Percentiles rank a stretch among this genome's conserved stretches.
Conservation (phyloP, 2,329 filamentous ascomycete genomes). For the Penicillium sp. region DNA sequence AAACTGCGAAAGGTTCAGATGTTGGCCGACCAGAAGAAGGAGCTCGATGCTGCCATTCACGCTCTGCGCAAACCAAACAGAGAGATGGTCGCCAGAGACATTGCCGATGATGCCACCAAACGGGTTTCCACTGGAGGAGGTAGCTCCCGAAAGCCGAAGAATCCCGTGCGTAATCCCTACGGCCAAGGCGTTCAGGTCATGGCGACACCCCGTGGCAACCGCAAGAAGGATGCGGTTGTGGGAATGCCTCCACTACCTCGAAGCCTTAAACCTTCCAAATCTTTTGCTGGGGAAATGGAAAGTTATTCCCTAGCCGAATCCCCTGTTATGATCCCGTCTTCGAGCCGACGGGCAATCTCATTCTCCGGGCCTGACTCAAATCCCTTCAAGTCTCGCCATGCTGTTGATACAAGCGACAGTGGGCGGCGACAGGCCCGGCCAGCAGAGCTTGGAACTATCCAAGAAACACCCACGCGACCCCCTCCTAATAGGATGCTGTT, state of each 20-base stretch:
- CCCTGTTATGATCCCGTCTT: slow-evolving; percentile 34
- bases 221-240: slow-evolving; percentile 31
- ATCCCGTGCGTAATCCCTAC: slow-evolving; percentile 42
- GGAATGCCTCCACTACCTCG: slow-evolving; percentile 30
- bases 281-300: slow-evolving; percentile 29
- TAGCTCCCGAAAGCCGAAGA: slow-evolving; percentile 40
- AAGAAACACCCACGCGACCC: slow-evolving; percentile 44
- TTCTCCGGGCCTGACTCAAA: slow-evolving; percentile 25
- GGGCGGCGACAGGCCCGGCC: slow-evolving; percentile 6
- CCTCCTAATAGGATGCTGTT: slow-evolving; percentile 26
- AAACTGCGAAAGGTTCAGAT: slow-evolving; percentile 49
- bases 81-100: slow-evolving; percentile 45
- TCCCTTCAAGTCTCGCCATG: slow-evolving; percentile 13
- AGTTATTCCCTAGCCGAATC: slow-evolving; percentile 30
- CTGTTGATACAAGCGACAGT: background rate
- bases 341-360: slow-evolving; percentile 28
- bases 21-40: slow-evolving; percentile 48
- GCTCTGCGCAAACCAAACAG: slow-evolving; percentile 50
- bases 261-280: slow-evolving; percentile 25
- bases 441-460: slow-evolving; percentile 22
- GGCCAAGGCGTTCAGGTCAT: slow-evolving; percentile 50
- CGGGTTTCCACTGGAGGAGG: slow-evolving; percentile 29
- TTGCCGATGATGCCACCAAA: slow-evolving; percentile 45
- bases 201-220: slow-evolving; percentile 46
- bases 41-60: slow-evolving; percentile 50